Conservation (phyloP, 148 eudicot species). For the Vaccinium corymbosum region DNA sequence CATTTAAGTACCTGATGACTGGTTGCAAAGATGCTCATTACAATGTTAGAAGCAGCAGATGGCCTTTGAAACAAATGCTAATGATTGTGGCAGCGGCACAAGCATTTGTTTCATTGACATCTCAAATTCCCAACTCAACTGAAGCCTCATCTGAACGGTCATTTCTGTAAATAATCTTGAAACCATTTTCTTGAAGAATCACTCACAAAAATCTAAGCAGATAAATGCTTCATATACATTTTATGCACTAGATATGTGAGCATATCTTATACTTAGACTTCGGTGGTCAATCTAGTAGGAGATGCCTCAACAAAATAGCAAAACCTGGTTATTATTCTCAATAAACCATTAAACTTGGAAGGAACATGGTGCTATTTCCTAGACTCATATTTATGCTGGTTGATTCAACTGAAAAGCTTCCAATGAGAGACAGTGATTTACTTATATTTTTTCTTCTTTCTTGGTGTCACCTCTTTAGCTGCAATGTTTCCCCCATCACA, state of each 20-base stretch:
- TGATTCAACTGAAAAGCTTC: background rate
- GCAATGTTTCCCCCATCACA: background rate
- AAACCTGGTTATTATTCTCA: background rate
- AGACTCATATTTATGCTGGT: background rate
- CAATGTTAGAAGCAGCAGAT: background rate
- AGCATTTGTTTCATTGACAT: background rate
- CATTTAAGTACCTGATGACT: background rate
- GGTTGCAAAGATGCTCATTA: background rate
- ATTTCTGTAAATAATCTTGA: background rate
- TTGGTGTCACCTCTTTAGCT: background rate
- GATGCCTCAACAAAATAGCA: background rate
- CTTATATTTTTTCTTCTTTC: background rate
- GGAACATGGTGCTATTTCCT: background rate
- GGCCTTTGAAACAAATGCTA: background rate
- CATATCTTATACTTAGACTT: background rate
- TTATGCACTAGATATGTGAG: background rate
- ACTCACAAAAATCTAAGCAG: background rate
- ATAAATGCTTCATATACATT: background rate
- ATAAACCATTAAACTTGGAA: background rate
- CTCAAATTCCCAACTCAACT: background rate
- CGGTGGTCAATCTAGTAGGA: background rate
- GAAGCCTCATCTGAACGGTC: background rate
- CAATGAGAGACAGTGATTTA: background rate
- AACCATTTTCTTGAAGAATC: background rate
- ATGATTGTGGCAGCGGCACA: background rate